These are phyloP conservation scores for Periconia macrospinosa DNA, from an alignment of 2,329 filamentous ascomycete genomes.

Conservation along the genomic window DNA sequence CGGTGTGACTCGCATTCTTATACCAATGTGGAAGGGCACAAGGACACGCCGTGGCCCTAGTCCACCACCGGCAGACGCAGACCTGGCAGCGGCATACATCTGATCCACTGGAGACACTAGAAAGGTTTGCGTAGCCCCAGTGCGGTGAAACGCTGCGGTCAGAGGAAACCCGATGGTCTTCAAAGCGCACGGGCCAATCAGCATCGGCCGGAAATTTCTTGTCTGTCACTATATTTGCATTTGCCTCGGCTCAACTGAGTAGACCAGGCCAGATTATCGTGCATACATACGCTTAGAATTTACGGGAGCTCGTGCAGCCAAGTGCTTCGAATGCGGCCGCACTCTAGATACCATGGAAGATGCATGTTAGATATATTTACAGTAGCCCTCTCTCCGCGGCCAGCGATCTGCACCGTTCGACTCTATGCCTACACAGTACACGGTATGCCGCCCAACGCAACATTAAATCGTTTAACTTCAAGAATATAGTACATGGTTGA, in stretches of 20 bases:
- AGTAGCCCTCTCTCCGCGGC: too few species aligned
- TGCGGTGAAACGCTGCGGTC: background rate
- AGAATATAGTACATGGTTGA: slow-evolving; percentile 16
- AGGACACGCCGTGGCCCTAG: slow-evolving; percentile 66
- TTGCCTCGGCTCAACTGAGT: slow-evolving; percentile 8
- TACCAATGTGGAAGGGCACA: slow-evolving; percentile 60
- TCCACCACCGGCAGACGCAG: slow-evolving; percentile 8
- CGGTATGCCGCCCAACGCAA: background rate
- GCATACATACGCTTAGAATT: background rate
- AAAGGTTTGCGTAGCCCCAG: background rate
- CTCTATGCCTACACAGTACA: too few species aligned
- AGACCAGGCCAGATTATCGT: background rate
- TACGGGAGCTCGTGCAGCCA: too few species aligned
- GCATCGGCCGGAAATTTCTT: background rate
- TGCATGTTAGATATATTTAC: too few species aligned
- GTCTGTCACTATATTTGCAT: background rate
- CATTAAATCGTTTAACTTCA: background rate
- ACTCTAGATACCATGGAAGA: too few species aligned
- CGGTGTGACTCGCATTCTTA: background rate
- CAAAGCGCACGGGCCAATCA: slow-evolving; percentile 3
- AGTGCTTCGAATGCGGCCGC: too few species aligned
- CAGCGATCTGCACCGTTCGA: too few species aligned
- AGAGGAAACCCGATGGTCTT: background rate
- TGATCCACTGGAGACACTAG: background rate
- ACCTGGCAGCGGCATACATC: slow-evolving; percentile 16